These are phyloP conservation scores for Cetraspora pellucida DNA, from an alignment of 192 early-diverging fungal species.

Conservation along the genomic window DNA sequence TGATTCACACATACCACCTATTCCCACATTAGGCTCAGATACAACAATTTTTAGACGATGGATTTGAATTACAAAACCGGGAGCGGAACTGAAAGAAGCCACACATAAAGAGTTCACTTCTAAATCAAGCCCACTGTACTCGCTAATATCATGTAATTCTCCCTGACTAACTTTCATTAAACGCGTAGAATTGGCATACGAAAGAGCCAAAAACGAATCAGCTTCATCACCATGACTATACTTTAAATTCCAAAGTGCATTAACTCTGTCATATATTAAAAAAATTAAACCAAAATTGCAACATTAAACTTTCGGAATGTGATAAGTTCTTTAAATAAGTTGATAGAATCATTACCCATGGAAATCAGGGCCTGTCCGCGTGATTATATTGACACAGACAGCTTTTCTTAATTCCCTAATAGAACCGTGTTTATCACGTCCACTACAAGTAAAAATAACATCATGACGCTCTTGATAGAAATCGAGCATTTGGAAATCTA, in stretches of 20 bases:
- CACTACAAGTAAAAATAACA: constrained; percentile 21
- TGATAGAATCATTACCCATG: neutral
- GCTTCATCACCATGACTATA: neutral
- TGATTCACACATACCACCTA: neutral
- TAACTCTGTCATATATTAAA: neutral
- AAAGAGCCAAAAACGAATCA: constrained; percentile 16
- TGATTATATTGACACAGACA: constrained; percentile 6
- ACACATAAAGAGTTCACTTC: constrained; percentile 18
- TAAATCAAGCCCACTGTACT: constrained; percentile 8
- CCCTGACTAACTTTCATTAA: constrained; percentile 1
- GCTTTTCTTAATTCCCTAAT: constrained; percentile 24
- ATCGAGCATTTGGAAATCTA: constrained; percentile 20
- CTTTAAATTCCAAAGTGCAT: constrained; percentile 23
- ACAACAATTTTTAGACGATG: constrained; percentile 7
- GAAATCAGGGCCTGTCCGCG: constrained; percentile 5
- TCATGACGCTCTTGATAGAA: constrained; percentile 15
- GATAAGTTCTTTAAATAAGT: neutral
- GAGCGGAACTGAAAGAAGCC: neutral
- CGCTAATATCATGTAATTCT: constrained; percentile 23
- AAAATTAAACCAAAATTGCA: neutral
- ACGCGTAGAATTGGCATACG: constrained; percentile 18
- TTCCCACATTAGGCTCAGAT: neutral
- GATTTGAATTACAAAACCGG: constrained; percentile 10
- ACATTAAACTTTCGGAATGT: neutral
- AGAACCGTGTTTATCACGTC: constrained; percentile 1